Conservation (phyloP, 1,139 yeast genomes). For the Hyphopichia pseudoburtonii region DNA sequence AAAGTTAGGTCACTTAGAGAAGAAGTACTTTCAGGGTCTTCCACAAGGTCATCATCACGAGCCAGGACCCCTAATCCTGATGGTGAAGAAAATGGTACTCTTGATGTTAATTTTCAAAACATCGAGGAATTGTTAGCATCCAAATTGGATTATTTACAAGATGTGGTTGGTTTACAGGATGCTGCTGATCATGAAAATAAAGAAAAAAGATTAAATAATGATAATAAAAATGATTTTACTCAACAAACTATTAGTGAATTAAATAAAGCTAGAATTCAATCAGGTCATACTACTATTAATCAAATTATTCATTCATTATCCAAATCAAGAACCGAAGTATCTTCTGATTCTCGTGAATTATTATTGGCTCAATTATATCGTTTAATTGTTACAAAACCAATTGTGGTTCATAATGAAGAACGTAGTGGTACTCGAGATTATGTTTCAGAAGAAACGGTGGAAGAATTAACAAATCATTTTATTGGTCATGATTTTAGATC, state of each 20-base stretch:
- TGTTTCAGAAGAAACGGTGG: conserved; percentile 39
- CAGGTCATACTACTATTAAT: conserved; percentile 37
- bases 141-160: conserved; percentile 36
- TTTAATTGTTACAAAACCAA: conserved; percentile 44
- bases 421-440: conserved; percentile 29
- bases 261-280: conserved; percentile 37
- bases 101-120: conserved; percentile 39
- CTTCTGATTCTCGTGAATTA: conserved; percentile 50
- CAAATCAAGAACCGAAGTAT: conserved; percentile 44
- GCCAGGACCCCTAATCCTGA: conserved; percentile 47
- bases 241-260: conserved; percentile 33
- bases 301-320: conserved; percentile 42
- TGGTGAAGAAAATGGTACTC: conserved; percentile 43
- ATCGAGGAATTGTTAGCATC: conserved; percentile 42
- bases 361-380: conserved; percentile 52
- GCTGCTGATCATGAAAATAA: conserved; percentile 9
- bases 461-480: conserved; percentile 32
- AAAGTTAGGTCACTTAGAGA: conserved; percentile 12
- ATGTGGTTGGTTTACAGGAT: conserved; percentile 13
- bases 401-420: conserved; percentile 39
- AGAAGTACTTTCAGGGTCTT: conserved; percentile 20
- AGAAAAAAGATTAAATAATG: conserved; percentile 10
- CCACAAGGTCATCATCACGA: conserved; percentile 38
- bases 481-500: conserved; percentile 38
- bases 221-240: conserved; percentile 21